A percentile compares a stretch with the other conserved stretches of the same genome.
Evolutionary conservation across 495 filamentous ascomycete species (phyloP).

Genomic region (Aspergillus carlsbadensis): DNA sequence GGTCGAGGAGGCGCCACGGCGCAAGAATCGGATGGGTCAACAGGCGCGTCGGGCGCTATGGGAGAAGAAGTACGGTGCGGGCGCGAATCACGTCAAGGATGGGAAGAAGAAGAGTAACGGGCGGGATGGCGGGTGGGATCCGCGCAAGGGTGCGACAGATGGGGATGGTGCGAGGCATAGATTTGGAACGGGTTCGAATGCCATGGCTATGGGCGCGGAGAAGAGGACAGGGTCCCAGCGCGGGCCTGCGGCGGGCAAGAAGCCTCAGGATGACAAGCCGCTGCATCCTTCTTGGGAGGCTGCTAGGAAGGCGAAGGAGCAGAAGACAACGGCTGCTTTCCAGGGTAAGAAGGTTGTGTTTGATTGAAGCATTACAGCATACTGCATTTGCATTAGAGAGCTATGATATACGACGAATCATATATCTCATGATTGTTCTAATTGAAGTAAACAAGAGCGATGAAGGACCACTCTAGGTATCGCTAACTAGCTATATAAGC

Average conservation of each 20-base stretch:
- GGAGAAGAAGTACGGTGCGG: constrained; percentile 86
- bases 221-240: constrained; percentile 4
- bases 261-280: constrained; percentile 56
- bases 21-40: constrained; percentile 88
- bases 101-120: constrained; percentile 25
- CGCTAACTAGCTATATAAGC: too few species aligned
- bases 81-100: constrained; percentile 69
- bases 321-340: constrained; percentile 58
- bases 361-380: constrained; percentile 54
- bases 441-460: too few species aligned
- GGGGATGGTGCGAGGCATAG: constrained; percentile 19
- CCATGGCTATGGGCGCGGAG: constrained; percentile 8
- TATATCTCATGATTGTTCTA: too few species aligned
- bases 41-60: constrained; percentile 78
- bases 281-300: constrained; percentile 96
- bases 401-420: too few species aligned
- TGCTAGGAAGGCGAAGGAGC: constrained; percentile 79
- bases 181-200: constrained; percentile 22
- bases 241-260: constrained; percentile 13
- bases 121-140: constrained; percentile 52
- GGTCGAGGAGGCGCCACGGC: constrained; percentile 34
- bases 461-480: too few species aligned
- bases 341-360: constrained; percentile 90
- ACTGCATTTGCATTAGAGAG: background rate
- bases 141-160: constrained; percentile 40